A percentile compares a stretch with the other conserved stretches of the same genome.
These are phyloP conservation scores for Haberlea rhodopensis DNA, from an alignment of 257 asterid species.

Conservation along the genomic window DNA sequence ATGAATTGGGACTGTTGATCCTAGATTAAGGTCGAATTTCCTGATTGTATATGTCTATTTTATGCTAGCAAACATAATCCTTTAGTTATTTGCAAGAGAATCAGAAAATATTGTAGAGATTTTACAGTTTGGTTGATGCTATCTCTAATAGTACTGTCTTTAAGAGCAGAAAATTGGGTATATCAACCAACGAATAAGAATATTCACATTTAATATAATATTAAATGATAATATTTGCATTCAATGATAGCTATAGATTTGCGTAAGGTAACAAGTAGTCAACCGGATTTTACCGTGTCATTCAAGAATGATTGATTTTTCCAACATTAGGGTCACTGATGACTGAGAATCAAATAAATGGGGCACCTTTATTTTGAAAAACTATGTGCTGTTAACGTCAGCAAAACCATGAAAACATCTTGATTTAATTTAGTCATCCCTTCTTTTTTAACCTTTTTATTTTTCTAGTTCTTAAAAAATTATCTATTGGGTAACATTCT, in stretches of 20 bases:
- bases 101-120: slow-evolving; percentile 5
- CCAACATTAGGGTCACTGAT: slow-evolving; percentile 32
- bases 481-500: neutral
- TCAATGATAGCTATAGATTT: too few relatives aligned
- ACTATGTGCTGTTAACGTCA: neutral
- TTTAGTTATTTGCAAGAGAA: slow-evolving; percentile 28
- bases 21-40: too few relatives aligned
- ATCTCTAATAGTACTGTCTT: too few relatives aligned
- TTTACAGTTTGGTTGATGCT: too few relatives aligned
- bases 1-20: too few relatives aligned
- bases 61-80: slow-evolving; percentile 6
- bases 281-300: neutral
- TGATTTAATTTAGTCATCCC: neutral
- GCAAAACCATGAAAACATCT: neutral
- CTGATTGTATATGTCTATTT: slow-evolving; percentile 13
- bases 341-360: slow-evolving; percentile 20
- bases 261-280: too few relatives aligned
- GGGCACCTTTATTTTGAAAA: slow-evolving; percentile 18
- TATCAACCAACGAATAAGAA: too few relatives aligned
- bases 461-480: too few relatives aligned
- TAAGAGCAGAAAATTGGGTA: too few relatives aligned
- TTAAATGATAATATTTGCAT: too few relatives aligned
- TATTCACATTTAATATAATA: too few relatives aligned
- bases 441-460: neutral
- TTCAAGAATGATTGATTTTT: slow-evolving; percentile 34